phyloP scores from a whole-genome alignment of 495 filamentous ascomycete species.

The Aspergillus olivimuriae region DNA sequence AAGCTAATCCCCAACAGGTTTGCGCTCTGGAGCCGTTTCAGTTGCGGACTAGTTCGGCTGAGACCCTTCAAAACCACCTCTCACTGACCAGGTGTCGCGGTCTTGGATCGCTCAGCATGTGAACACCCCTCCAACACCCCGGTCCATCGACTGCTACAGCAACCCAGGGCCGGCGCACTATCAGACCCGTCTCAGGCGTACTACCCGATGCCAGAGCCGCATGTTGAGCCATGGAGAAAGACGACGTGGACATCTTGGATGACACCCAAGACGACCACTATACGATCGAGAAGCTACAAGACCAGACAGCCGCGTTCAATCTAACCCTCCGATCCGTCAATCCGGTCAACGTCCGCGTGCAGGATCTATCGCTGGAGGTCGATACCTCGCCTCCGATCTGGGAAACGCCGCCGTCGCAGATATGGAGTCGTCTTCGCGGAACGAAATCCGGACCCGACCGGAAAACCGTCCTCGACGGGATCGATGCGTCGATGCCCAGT shows the following conservation, averaged over 20 bases:
- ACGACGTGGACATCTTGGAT: neutral
- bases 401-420: conserved; percentile 19
- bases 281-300: neutral
- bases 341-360: conserved; percentile 51
- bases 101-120: too few relatives aligned
- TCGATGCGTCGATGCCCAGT: conserved; percentile 48
- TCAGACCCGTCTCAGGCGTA: too few relatives aligned
- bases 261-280: neutral
- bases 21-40: too few relatives aligned
- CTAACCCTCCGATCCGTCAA: conserved; percentile 56
- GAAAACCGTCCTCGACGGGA: conserved; percentile 43
- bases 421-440: conserved; percentile 19
- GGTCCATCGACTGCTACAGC: too few relatives aligned
- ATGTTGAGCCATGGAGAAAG: conserved; percentile 1
- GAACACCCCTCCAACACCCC: too few relatives aligned
- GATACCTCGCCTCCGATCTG: conserved; percentile 41
- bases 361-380: conserved; percentile 48
- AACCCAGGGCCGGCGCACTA: too few relatives aligned
- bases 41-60: too few relatives aligned
- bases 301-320: conserved; percentile 12
- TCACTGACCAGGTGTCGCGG: too few relatives aligned
- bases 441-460: conserved; percentile 11
- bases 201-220: too few relatives aligned
- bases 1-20: too few relatives aligned
- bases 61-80: too few relatives aligned